Base-by-base conservation (phyloP, 768 basidiomycete species). In the Rhizopogon salebrosus region DNA sequence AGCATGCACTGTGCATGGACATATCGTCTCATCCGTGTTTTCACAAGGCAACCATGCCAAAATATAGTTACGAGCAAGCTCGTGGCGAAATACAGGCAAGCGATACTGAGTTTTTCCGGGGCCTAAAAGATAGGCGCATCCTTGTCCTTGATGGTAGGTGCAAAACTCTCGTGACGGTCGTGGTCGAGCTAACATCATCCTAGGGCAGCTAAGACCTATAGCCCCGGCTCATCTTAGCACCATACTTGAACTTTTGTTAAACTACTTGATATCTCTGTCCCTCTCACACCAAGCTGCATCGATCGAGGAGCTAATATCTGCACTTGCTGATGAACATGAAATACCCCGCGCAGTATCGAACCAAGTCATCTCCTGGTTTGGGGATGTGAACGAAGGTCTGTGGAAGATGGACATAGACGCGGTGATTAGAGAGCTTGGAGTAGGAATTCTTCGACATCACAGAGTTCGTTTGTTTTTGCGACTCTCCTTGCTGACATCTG, bases 291-390 rank as follows among this genome's bases (percentile, higher is more conserved):
- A 75, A 3, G 72, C 76, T 3, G 84, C 77, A 1, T 72, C 81
- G 0, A 74, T 84, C n/a, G 77, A 83, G 40, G 74, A 76, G n/a
- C 68, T 95, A 39, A 64, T 77, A 6, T 70, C 77, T 9, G 70
- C 80, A 0, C 76, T 98, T 11, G 79, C 82, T 16, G 77, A 86
- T 39, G 87, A 89, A 3, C 84, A 92, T 61, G 89, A 90, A 18
- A 70, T 95, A 14, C 75, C 80, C 7, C 69, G 79, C 6, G 64
- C 72, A 2, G 78, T 93, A 26, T 77, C 82, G 7, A 69, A 64
- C 6, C 90, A 92, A 63, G 76, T 93, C 24, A 81, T 97, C 74
- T 64, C 70, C 0, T 95, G 95, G 86, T 98, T 95, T 59, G 93
- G 92, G 14, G 70, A 74, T 4, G 66, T 85, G 4, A 60, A 68